Conservation (phyloP, 2,329 filamentous ascomycete species). For the Cadophora malorum region DNA sequence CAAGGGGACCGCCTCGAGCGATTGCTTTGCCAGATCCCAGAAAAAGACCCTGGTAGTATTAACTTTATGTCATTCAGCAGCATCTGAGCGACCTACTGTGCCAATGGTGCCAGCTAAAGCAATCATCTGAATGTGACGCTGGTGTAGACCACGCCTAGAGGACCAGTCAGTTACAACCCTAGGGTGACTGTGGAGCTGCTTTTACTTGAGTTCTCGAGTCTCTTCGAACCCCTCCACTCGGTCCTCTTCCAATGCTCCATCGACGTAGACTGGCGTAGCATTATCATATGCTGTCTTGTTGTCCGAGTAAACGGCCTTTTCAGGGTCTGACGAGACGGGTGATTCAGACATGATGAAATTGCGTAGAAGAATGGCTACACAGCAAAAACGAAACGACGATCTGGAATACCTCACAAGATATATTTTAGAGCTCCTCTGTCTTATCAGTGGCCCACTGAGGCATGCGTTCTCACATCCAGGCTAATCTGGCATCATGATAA, state of each 20-base stretch:
- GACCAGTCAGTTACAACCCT: slow-evolving; percentile 5
- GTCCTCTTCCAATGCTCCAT: slow-evolving; percentile 16
- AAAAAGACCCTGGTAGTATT: slow-evolving; percentile 28
- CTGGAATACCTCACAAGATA: slow-evolving; percentile 5
- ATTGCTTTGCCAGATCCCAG: slow-evolving; percentile 55
- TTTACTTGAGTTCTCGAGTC: slow-evolving; percentile 33
- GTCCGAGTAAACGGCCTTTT: slow-evolving; percentile 22
- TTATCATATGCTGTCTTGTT: slow-evolving; percentile 20
- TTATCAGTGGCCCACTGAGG: slow-evolving; percentile 19
- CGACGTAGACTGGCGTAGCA: slow-evolving; percentile 13
- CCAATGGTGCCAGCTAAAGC: slow-evolving; percentile 54
- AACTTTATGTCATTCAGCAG: neutral
- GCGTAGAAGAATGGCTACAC: slow-evolving; percentile 11
- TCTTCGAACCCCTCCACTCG: slow-evolving; percentile 31
- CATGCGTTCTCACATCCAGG: neutral
- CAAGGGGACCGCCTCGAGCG: slow-evolving; percentile 57
- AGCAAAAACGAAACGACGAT: neutral
- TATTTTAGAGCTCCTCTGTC: slow-evolving; percentile 4
- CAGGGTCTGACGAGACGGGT: slow-evolving; percentile 28
- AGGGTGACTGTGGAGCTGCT: neutral
- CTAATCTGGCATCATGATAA: slow-evolving; percentile 13
- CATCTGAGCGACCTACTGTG: slow-evolving; percentile 43
- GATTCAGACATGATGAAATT: slow-evolving; percentile 29
- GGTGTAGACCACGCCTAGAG: slow-evolving; percentile 52
- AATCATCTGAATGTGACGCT: slow-evolving; percentile 53